A percentile compares a stretch with the other conserved stretches of the same genome.
These are phyloP conservation scores for Desmodesmus armatus DNA, from an alignment of 139 green algal species.

Conservation along the genomic window DNA sequence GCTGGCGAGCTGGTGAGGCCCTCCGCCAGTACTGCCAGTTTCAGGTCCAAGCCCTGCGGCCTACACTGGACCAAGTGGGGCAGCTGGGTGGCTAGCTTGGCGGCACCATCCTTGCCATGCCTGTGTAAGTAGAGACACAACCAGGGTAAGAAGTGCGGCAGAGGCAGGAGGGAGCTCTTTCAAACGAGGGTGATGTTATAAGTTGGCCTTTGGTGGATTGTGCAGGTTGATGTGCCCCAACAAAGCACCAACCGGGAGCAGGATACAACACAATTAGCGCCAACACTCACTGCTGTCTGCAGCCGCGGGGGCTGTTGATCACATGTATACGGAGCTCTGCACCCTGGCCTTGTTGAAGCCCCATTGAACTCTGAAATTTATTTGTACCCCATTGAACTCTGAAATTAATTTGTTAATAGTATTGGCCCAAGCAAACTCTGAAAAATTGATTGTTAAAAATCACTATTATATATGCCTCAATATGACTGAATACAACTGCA, in stretches of 20 bases:
- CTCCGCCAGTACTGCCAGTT: neutral
- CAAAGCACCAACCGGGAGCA: neutral
- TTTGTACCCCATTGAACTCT: too few species aligned
- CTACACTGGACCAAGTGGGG: conserved; percentile 20
- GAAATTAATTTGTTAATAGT: too few species aligned
- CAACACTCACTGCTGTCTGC: neutral
- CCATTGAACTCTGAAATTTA: too few species aligned
- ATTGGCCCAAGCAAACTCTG: too few species aligned
- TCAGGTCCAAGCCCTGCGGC: neutral
- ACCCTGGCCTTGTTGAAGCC: too few species aligned
- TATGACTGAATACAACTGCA: too few species aligned
- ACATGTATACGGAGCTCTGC: too few species aligned
- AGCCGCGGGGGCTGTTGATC: too few species aligned
- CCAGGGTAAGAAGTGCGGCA: neutral
- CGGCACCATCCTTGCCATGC: neutral
- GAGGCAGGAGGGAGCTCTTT: neutral
- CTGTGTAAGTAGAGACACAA: neutral
- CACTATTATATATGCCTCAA: too few species aligned
- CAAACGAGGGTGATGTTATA: neutral
- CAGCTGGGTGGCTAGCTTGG: neutral
- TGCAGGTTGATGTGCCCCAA: neutral
- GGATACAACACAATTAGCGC: neutral
- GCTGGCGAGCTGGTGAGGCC: neutral
- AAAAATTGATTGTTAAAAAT: too few species aligned
- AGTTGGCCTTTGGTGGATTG: neutral